Evolutionary conservation across 1,284 basidiomycete species (phyloP).

Genomic region (Trametes hirsuta): DNA sequence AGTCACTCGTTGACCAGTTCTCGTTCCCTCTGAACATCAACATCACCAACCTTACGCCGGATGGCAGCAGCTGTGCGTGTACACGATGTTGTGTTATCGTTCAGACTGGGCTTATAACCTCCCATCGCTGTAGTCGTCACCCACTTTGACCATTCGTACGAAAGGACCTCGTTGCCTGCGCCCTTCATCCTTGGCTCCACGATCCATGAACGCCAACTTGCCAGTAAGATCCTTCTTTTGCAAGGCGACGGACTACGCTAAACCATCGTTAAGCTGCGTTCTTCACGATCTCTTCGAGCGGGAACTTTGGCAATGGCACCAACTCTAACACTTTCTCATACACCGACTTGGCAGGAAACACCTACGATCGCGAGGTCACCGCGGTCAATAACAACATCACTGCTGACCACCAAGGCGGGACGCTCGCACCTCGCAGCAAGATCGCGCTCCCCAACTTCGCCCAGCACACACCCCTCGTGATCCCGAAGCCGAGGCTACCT

Average conservation of each 20-base stretch:
- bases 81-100: neutral
- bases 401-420: conserved; percentile 60
- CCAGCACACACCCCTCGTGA: conserved; percentile 27
- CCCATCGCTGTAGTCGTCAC: conserved; percentile 45
- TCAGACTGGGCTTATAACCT: neutral
- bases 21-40: conserved; percentile 70
- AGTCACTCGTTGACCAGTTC: conserved; percentile 59
- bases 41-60: conserved; percentile 47
- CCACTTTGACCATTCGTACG: conserved; percentile 69
- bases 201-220: conserved; percentile 59
- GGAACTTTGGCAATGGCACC: conserved; percentile 68
- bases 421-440: conserved; percentile 43
- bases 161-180: conserved; percentile 56
- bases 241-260: neutral
- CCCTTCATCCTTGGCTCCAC: conserved; percentile 62
- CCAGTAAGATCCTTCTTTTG: conserved; percentile 43
- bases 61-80: conserved; percentile 54
- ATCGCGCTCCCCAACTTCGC: conserved; percentile 17
- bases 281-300: conserved; percentile 48
- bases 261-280: conserved; percentile 48
- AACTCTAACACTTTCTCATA: conserved; percentile 72
- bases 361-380: conserved; percentile 62
- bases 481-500: conserved; percentile 44
- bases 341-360: conserved; percentile 60
- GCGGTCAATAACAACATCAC: conserved; percentile 65